Percentiles rank a stretch among this genome's conserved stretches.
phyloP scores from a whole-genome alignment of 371 early-diverging fungal species.

The Zychaea mexicana region DNA sequence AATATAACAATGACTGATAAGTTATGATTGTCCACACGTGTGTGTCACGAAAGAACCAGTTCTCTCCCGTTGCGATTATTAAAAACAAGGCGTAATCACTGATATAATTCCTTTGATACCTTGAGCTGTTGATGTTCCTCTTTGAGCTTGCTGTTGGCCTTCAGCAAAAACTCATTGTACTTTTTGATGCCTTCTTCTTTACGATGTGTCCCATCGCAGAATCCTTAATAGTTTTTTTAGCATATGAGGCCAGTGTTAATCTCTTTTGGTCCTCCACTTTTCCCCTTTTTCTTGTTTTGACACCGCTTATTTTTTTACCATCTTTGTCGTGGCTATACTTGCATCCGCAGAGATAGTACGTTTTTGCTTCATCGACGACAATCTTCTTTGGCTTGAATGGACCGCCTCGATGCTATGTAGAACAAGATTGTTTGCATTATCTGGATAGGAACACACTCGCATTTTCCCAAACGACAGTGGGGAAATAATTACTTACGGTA shows the following conservation, averaged over 20 bases:
- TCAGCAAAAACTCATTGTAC: slow-evolving; percentile 37
- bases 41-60: too few species aligned
- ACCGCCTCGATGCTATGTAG: slow-evolving; percentile 17
- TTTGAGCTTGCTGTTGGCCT: slow-evolving; percentile 34
- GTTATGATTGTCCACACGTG: not conserved
- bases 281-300: not conserved
- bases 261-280: too few species aligned
- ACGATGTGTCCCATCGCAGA: slow-evolving; percentile 41
- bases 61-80: too few species aligned
- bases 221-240: slow-evolving; percentile 11
- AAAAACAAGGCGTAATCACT: too few species aligned
- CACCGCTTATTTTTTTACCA: not conserved
- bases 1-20: not conserved
- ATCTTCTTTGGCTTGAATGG: slow-evolving; percentile 38
- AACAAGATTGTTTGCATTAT: not conserved
- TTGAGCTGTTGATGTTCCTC: slow-evolving; percentile 16
- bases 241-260: too few species aligned
- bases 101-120: not conserved
- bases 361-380: slow-evolving; percentile 36
- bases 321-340: slow-evolving; percentile 31
- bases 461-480: not conserved
- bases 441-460: too few species aligned
- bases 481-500: slow-evolving; percentile 21
- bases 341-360: slow-evolving; percentile 35
- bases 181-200: slow-evolving; percentile 38